phyloP scores from a whole-genome alignment of 1,139 yeast species.

The Yamadazyma siamensis region DNA sequence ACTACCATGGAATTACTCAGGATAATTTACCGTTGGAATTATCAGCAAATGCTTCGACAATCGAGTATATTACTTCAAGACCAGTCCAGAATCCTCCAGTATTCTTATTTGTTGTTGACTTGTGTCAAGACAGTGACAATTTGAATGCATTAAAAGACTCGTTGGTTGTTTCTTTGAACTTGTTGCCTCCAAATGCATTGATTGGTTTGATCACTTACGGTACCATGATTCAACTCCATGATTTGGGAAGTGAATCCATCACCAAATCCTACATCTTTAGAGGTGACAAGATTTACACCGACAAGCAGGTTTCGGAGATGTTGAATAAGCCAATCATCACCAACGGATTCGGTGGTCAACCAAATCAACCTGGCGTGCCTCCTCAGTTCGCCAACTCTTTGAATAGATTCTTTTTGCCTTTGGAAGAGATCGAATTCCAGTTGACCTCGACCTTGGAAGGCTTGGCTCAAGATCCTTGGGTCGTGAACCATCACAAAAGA shows the following conservation, averaged over 20 bases:
- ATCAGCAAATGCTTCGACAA: constrained; percentile 73
- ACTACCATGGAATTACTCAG: constrained; percentile 79
- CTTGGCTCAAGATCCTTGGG: constrained; percentile 86
- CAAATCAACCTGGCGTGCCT: constrained; percentile 10
- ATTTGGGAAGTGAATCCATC: constrained; percentile 75
- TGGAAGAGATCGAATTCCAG: constrained; percentile 84
- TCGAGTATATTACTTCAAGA: constrained; percentile 85
- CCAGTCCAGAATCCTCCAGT: constrained; percentile 94
- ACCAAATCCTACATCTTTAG: constrained; percentile 85
- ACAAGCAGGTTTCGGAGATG: constrained; percentile 73
- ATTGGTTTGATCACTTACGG: constrained; percentile 93
- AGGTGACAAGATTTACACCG: constrained; percentile 85
- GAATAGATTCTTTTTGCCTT: constrained; percentile 78
- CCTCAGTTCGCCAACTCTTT: constrained; percentile 40
- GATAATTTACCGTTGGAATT: constrained; percentile 88
- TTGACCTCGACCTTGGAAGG: constrained; percentile 78
- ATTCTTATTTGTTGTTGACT: constrained; percentile 84
- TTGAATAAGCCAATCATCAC: constrained; percentile 50
- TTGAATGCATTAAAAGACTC: constrained; percentile 86
- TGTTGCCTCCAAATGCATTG: constrained; percentile 90
- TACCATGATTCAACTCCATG: constrained; percentile 93
- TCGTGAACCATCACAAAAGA: constrained; percentile 82
- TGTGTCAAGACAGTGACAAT: constrained; percentile 94
- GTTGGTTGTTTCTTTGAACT: constrained; percentile 71
- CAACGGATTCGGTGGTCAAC: constrained; percentile 24